Evolutionary conservation across 306 rosid genomes (phyloP).

Genomic region (Cicer bijugum): DNA sequence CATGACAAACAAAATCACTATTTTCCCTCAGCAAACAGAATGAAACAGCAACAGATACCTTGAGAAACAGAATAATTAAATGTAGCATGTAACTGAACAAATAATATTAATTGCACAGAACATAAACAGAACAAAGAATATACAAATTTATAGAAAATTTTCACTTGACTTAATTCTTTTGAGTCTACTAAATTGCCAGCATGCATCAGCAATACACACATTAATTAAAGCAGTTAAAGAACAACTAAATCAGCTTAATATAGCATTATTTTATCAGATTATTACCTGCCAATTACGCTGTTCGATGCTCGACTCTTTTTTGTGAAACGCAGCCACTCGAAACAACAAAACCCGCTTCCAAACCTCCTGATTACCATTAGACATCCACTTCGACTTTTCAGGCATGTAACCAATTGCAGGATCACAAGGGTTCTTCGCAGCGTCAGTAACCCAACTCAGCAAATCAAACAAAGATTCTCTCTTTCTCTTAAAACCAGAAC

Average conservation of each 20-base stretch:
- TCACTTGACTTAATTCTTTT: conserved; percentile 3
- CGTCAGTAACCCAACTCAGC: conserved; percentile 59
- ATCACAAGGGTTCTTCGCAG: conserved; percentile 70
- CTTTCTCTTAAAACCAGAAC: conserved; percentile 49
- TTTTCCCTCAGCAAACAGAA: conserved; percentile 22
- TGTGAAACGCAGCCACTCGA: conserved; percentile 60
- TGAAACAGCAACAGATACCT: conserved; percentile 13
- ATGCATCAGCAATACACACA: conserved; percentile 7
- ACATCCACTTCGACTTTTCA: conserved; percentile 66
- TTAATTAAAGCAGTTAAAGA: conserved; percentile 24
- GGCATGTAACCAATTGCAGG: conserved; percentile 62
- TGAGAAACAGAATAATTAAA: conserved; percentile 27
- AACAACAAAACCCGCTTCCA: conserved; percentile 75
- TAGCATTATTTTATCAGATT: conserved; percentile 22
- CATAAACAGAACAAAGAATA: conserved; percentile 26
- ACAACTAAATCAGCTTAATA: background rate
- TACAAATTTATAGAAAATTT: background rate
- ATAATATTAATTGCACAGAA: conserved; percentile 27
- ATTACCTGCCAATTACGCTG: conserved; percentile 66
- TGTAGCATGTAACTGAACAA: background rate
- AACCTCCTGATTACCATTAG: conserved; percentile 46
- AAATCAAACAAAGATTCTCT: conserved; percentile 50
- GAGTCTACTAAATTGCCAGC: conserved; percentile 15
- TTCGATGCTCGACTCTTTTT: conserved; percentile 52
- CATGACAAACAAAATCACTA: conserved; percentile 10